A percentile compares a stretch with the other conserved stretches of the same genome.
These are phyloP conservation scores for Hyparrhenia diplandra DNA, from an alignment of 176 grass and related monocot genomes.

Conservation along the genomic window DNA sequence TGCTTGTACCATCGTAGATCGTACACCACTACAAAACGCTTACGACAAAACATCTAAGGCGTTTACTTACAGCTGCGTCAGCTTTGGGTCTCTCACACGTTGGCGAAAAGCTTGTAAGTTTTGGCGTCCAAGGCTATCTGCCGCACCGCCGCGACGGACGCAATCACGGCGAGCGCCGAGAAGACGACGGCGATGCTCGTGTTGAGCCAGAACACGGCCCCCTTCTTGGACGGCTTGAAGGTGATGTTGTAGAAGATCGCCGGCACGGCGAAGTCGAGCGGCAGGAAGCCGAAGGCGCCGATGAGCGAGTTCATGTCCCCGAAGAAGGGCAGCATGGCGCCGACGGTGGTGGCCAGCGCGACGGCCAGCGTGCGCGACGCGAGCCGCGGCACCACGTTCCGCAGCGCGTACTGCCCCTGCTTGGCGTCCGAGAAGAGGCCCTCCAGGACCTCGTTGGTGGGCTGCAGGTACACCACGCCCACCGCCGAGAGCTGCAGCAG, in stretches of 20 bases:
- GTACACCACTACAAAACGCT: neutral
- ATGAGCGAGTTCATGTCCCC: constrained; percentile 88
- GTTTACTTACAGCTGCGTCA: neutral
- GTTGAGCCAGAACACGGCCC: constrained; percentile 80
- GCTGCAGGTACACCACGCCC: constrained; percentile 89
- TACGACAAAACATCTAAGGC: neutral
- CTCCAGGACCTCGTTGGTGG: constrained; percentile 88
- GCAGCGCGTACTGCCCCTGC: constrained; percentile 47
- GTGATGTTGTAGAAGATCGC: constrained; percentile 83
- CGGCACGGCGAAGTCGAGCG: constrained; percentile 83
- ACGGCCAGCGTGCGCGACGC: constrained; percentile 50
- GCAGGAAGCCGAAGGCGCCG: constrained; percentile 85
- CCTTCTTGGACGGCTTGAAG: constrained; percentile 71
- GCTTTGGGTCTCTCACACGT: constrained; percentile 39
- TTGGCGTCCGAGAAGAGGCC: constrained; percentile 56
- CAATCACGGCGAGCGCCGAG: constrained; percentile 47
- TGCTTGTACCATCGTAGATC: neutral
- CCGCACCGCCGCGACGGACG: constrained; percentile 66
- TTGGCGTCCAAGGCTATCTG: constrained; percentile 77
- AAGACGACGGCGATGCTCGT: constrained; percentile 58
- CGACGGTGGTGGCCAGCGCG: constrained; percentile 59
- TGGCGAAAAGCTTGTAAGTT: constrained; percentile 84
- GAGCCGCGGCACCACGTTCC: constrained; percentile 66
- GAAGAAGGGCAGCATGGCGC: constrained; percentile 93
- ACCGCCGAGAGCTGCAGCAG: constrained; percentile 80